phyloP scores from a whole-genome alignment of 2,329 filamentous ascomycete genomes.

The Akanthomyces dipterigenus region DNA sequence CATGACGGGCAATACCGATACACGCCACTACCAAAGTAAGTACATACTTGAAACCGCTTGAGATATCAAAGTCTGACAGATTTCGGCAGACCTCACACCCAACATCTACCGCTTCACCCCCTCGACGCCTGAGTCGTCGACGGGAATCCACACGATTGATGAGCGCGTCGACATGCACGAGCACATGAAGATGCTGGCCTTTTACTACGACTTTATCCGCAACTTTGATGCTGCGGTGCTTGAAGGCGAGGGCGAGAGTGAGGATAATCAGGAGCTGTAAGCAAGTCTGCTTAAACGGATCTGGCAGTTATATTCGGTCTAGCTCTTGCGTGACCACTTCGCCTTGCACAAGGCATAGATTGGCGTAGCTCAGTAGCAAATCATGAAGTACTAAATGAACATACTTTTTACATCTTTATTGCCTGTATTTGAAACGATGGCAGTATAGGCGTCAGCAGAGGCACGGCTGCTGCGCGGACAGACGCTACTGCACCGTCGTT shows the following conservation, averaged over 20 bases:
- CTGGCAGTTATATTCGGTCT: too few relatives aligned
- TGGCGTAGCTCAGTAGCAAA: too few relatives aligned
- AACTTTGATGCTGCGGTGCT: slow-evolving; percentile 36
- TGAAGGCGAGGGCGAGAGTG: slow-evolving; percentile 3
- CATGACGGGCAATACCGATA: slow-evolving; percentile 39
- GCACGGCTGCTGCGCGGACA: too few relatives aligned
- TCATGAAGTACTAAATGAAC: too few relatives aligned
- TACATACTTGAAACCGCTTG: neutral
- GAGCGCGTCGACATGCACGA: slow-evolving; percentile 32
- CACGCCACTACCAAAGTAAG: slow-evolving; percentile 34
- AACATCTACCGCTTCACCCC: slow-evolving; percentile 40
- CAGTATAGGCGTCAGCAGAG: too few relatives aligned
- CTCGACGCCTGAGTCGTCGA: slow-evolving; percentile 16
- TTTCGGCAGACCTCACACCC: slow-evolving; percentile 22
- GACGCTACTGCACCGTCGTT: too few relatives aligned
- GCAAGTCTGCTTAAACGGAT: too few relatives aligned
- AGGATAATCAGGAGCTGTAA: slow-evolving; percentile 4
- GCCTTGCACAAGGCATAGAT: too few relatives aligned
- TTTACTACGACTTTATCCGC: slow-evolving; percentile 37
- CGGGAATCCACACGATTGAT: slow-evolving; percentile 36
- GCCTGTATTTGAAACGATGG: too few relatives aligned
- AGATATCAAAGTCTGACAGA: neutral
- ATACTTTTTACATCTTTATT: too few relatives aligned
- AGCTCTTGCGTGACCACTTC: too few relatives aligned
- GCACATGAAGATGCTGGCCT: slow-evolving; percentile 35